Evolutionary conservation across 2,329 filamentous ascomycete genomes (phyloP).

Genomic region (Fusarium agapanthi): DNA sequence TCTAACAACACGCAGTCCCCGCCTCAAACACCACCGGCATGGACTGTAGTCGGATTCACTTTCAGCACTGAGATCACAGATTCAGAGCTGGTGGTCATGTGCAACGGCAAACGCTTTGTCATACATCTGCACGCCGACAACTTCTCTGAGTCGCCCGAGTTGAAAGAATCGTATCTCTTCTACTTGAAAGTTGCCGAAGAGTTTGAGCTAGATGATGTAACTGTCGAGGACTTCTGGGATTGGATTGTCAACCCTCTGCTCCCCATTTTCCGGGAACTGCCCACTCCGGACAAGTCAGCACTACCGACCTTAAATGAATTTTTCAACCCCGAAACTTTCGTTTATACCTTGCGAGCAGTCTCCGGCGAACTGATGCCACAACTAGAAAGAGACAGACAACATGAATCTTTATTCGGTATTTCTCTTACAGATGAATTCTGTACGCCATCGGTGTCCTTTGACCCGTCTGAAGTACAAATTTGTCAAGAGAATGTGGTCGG

Average conservation of each 20-base stretch:
- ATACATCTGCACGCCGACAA: rapidly evolving
- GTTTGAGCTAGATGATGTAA: background rate
- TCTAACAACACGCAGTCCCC: rapidly evolving
- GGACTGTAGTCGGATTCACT: background rate
- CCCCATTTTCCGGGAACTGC: background rate
- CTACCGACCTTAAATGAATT: rapidly evolving
- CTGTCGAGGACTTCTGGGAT: background rate
- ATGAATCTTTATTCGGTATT: background rate
- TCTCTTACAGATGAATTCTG: background rate
- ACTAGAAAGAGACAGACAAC: rapidly evolving
- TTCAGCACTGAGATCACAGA: background rate
- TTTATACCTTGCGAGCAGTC: background rate
- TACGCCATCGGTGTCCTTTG: background rate
- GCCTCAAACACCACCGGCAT: rapidly evolving
- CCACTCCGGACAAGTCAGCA: rapidly evolving
- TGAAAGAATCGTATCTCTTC: background rate
- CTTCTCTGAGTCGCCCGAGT: background rate
- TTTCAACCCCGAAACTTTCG: rapidly evolving
- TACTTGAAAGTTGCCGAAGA: background rate
- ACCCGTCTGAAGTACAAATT: background rate
- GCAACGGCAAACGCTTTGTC: rapidly evolving
- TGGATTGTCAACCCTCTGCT: background rate
- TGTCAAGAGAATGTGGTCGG: rapidly evolving
- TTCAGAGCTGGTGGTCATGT: background rate
- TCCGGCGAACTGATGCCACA: background rate